phyloP scores from a whole-genome alignment of 495 filamentous ascomycete genomes.

The Podospora pseudoanserina region DNA sequence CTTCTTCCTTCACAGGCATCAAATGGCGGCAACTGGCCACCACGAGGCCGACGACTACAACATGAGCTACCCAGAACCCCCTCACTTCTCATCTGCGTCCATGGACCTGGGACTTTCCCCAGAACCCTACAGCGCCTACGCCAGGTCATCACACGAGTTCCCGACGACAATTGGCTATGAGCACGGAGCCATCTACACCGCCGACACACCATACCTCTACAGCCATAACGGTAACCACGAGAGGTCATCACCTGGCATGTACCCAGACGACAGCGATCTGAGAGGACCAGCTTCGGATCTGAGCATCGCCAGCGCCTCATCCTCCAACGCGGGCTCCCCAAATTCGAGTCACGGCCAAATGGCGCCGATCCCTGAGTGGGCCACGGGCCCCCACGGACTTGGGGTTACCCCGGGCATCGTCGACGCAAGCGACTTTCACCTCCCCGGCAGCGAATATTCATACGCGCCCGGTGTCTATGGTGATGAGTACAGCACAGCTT shows the following conservation, averaged over 20 bases:
- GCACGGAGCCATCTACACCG: constrained; percentile 30
- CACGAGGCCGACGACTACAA: constrained; percentile 36
- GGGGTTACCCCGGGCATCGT: constrained; percentile 66
- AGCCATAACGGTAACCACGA: constrained; percentile 23
- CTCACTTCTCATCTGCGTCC: constrained; percentile 37
- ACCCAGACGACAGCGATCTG: constrained; percentile 45
- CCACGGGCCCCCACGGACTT: constrained; percentile 55
- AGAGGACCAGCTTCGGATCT: constrained; percentile 54
- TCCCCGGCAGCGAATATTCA: constrained; percentile 55
- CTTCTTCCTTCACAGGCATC: background rate
- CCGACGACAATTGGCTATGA: constrained; percentile 39
- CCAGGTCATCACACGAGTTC: constrained; percentile 40
- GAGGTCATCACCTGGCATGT: constrained; percentile 40
- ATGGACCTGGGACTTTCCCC: constrained; percentile 45
- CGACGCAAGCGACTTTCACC: constrained; percentile 53
- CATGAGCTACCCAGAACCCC: constrained; percentile 45
- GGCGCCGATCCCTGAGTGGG: constrained; percentile 57
- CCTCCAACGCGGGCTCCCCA: constrained; percentile 79
- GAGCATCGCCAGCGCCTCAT: constrained; percentile 74
- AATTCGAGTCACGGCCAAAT: constrained; percentile 61
- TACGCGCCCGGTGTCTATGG: constrained; percentile 43
- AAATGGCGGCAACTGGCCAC: constrained; percentile 23
- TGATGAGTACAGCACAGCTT: constrained; percentile 39
- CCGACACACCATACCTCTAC: constrained; percentile 38
- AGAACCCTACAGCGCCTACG: constrained; percentile 36